phyloP scores from a whole-genome alignment of 2,329 filamentous ascomycete genomes.

The Cadophora malorum region DNA sequence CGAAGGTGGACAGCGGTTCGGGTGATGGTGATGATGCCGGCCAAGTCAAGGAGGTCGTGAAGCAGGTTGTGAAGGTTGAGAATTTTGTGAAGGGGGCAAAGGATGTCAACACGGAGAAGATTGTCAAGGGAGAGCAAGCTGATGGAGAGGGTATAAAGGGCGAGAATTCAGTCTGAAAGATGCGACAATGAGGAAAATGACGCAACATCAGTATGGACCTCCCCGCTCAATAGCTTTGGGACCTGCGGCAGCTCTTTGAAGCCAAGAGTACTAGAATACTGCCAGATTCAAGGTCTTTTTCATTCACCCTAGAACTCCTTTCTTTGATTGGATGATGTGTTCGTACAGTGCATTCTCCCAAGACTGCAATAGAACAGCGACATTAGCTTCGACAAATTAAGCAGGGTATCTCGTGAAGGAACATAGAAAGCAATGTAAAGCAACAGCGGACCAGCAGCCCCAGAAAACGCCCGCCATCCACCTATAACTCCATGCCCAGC shows the following conservation, averaged over 20 bases:
- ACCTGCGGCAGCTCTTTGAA: not conserved
- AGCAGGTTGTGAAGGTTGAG: too few species aligned
- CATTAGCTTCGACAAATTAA: too few species aligned
- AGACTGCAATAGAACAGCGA: too few species aligned
- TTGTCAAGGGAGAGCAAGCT: not conserved
- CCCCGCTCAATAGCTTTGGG: not conserved
- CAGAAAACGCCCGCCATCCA: not conserved
- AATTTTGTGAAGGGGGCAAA: too few species aligned
- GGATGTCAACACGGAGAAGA: too few species aligned
- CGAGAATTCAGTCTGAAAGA: not conserved
- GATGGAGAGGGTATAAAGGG: not conserved
- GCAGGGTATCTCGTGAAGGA: not conserved
- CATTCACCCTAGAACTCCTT: too few species aligned
- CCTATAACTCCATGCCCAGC: not conserved
- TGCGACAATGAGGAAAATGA: not conserved
- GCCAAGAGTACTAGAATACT: not conserved
- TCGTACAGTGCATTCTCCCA: too few species aligned
- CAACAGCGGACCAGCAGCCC: not conserved
- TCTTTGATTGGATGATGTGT: too few species aligned
- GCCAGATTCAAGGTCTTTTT: too few species aligned
- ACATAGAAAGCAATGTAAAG: not conserved
- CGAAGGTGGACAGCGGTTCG: not conserved
- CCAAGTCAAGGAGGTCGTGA: not conserved
- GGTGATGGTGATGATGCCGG: not conserved
- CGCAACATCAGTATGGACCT: not conserved